Base-by-base conservation (phyloP, 1,284 basidiomycete genomes). In the Trichosporon asahii region DNA sequence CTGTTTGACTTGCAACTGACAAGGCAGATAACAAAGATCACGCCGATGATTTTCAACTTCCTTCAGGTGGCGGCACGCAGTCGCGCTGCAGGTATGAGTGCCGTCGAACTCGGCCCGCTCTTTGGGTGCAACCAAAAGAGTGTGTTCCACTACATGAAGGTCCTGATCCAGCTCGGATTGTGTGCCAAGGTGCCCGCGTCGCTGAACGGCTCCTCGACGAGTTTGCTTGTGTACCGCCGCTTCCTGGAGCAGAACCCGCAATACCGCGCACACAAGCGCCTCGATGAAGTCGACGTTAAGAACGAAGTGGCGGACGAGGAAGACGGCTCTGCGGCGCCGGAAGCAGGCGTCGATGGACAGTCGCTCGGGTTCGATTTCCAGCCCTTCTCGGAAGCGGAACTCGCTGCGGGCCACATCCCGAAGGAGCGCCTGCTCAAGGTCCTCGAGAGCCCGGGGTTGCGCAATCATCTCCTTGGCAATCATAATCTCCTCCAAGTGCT, bases 141-240 rank as follows among this genome's bases (percentile, higher is more conserved):
- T 71, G 77, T 78, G 67, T 77, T 77, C 67, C 76, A 80, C 71
- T 80, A 76, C 66, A 76, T 81, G 71, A 80, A 80, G 66, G 76
- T 78, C 0, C 68, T 83, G 23, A 66, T 74, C 1, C 73, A 73
- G 18, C 67, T 78, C 8, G 78, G 78, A 6, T 72, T 83, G 29
- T 77, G 80, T 66, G 77, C 74, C 40, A 81, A 81, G 73, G 71
- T 82, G 2, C 79, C 79, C 1, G 74, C 75, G 0, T 72, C 75
- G 1, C 37, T 78, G 7, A 76, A 79, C 68, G 76, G 75, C 12
- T 71, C 80, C 2, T 71, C 76, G 23, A 81, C 80, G 23, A 80
- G 76, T 63, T 66, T 80, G 1, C 70, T 82, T 21, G 71, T 82
- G 2, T 80, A 77, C 49, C 78, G 79, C 66, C 71, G 71, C 2